Percentiles rank a stretch among this genome's conserved stretches.
Evolutionary conservation across 345 rosid species (phyloP).

Genomic region (Kandelia obovata): DNA sequence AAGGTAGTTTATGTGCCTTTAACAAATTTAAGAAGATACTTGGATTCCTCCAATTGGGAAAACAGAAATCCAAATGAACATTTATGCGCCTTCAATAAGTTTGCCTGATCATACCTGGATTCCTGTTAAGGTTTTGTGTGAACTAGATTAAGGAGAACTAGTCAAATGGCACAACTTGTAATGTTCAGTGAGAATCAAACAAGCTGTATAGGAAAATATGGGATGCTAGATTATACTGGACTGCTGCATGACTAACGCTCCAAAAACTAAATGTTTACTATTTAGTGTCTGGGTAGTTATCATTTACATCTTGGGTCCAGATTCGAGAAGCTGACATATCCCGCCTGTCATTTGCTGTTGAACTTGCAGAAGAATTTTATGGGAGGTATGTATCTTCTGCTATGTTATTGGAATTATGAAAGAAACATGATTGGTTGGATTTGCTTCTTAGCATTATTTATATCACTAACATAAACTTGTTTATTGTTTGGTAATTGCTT

Average conservation of each 20-base stretch:
- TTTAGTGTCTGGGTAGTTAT: constrained; percentile 8
- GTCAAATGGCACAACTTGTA: not conserved
- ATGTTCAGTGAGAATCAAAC: constrained; percentile 1
- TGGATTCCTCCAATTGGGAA: not conserved
- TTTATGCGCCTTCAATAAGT: not conserved
- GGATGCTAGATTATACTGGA: not conserved
- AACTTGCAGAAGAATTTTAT: constrained; percentile 98
- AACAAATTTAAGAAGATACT: not conserved
- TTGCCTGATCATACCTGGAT: not conserved
- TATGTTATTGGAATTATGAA: constrained; percentile 7
- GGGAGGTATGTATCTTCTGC: constrained; percentile 63
- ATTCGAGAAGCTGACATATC: constrained; percentile 99
- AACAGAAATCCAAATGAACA: no score
- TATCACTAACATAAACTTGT: constrained; percentile 38
- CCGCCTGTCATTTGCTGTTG: constrained; percentile 96
- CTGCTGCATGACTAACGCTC: not conserved
- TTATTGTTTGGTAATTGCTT: constrained; percentile 33
- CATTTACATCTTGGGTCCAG: constrained; percentile 36
- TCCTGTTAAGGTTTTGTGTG: not conserved
- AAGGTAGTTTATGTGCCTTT: not conserved
- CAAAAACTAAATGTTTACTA: not conserved
- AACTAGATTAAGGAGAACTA: not conserved
- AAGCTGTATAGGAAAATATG: no score
- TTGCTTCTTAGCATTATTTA: constrained; percentile 7
- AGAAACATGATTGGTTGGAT: constrained; percentile 6